Base-by-base conservation (phyloP, 805 yeast genomes). In the Yarrowia phangngaensis region DNA sequence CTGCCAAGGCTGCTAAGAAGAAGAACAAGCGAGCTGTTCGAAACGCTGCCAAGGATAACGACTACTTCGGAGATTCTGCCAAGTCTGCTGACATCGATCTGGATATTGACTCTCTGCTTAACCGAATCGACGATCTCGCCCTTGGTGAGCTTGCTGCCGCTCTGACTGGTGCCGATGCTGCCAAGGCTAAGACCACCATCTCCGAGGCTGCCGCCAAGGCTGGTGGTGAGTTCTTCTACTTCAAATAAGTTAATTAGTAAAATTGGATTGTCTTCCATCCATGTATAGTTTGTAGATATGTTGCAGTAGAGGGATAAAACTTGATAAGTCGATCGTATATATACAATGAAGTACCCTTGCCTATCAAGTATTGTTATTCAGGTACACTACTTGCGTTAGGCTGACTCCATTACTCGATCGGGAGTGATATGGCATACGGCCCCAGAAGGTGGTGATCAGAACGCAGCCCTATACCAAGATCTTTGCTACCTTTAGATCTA, bases 21-120 rank as follows among this genome's bases (percentile, higher is more conserved):
- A 92, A 92, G 84, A 84, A 85, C 73, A 86, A 85, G 82, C 82
- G 95, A 74, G 68, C 80, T 31, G 69, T 92, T 56, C 86, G 97
- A 78, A 69, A 70, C 59, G 73, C 88, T 52, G 86, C 79, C 57
- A 87, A 89, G 74, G 96, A 85, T 33, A 79, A 74, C 58, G 84
- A 74, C 52, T 87, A 86, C 77, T 88, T 87, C 58, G 83, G 80
- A 52, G 77, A 69, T 53, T 77, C 78, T 54, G 75, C 90, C 40
- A 72, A 78, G 52, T 68, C 70, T 52, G 81, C 84, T 58, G 94
- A 84, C 56, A 61, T 62, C 27, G 66, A 62, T 29, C 79, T 79
- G 53, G 97, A 92, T 65, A 67, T 87, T 57, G 94, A 82, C 55
- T 71, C 79, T 54, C 72, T 92, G 57, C 74, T 89, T 58, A 96